phyloP scores from a whole-genome alignment of 2,329 filamentous ascomycete species.

The Cordyceps pruinosa region DNA sequence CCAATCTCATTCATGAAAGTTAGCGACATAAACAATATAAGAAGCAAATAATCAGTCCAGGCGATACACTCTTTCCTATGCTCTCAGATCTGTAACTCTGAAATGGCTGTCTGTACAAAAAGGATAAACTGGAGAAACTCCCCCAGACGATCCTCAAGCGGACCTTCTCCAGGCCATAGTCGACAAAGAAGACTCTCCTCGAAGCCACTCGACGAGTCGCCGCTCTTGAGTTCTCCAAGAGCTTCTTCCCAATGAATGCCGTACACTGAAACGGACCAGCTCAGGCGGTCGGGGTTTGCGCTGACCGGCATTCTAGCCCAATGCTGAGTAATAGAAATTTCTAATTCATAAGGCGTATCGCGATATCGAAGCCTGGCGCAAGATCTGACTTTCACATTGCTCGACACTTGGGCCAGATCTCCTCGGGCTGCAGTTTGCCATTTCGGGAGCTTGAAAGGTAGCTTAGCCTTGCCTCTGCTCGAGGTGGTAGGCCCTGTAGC shows the following conservation, averaged over 20 bases:
- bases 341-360: constrained; percentile 26
- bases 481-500: no score
- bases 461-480: background rate
- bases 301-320: constrained; percentile 20
- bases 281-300: constrained; percentile 17
- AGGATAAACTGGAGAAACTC: constrained; percentile 26
- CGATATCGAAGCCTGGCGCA: constrained; percentile 24
- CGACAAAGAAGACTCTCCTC: constrained; percentile 22
- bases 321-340: constrained; percentile 24
- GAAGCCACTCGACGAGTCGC: constrained; percentile 24
- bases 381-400: constrained; percentile 20
- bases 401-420: background rate
- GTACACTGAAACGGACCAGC: constrained; percentile 27
- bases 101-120: background rate
- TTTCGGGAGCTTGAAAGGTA: constrained; percentile 3
- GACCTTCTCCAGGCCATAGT: constrained; percentile 27
- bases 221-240: constrained; percentile 23
- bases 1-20: constrained; percentile 3
- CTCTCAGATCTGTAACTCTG: background rate
- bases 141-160: constrained; percentile 22
- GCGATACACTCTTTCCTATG: background rate
- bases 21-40: background rate
- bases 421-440: constrained; percentile 13
- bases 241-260: constrained; percentile 32
- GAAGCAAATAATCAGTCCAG: background rate